phyloP scores from a whole-genome alignment of 257 asterid species.

The Gardenia jasminoides region DNA sequence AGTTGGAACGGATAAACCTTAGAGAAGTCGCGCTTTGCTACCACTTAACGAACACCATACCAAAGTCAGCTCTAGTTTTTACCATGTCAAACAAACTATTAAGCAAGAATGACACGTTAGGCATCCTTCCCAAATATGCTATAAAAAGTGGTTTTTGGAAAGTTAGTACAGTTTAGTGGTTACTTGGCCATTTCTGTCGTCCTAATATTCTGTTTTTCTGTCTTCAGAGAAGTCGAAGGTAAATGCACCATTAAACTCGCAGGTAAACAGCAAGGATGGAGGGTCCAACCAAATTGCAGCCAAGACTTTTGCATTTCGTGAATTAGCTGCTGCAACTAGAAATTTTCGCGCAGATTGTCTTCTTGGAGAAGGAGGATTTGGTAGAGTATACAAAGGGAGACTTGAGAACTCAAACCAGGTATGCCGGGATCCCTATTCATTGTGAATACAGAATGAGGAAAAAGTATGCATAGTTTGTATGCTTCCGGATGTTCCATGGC shows the following conservation, averaged over 20 bases:
- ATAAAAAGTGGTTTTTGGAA: background rate
- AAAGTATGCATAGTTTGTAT: background rate
- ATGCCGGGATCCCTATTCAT: background rate
- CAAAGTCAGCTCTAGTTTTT: background rate
- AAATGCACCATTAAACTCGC: conserved; percentile 17
- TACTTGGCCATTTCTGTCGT: background rate
- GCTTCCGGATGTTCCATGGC: background rate
- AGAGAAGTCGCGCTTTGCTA: no score
- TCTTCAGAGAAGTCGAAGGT: conserved; percentile 43
- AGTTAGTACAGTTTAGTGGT: background rate
- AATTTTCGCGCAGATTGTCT: conserved; percentile 68
- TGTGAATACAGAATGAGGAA: background rate
- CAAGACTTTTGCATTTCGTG: conserved; percentile 74
- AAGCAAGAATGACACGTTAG: background rate
- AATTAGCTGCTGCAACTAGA: conserved; percentile 77
- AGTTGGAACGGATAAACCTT: background rate
- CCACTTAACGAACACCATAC: background rate
- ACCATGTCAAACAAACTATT: no score
- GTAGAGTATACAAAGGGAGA: conserved; percentile 86
- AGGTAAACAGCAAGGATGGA: conserved; percentile 47
- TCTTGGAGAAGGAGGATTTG: conserved; percentile 95
- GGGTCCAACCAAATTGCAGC: conserved; percentile 65
- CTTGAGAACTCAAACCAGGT: conserved; percentile 70
- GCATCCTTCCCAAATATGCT: background rate
- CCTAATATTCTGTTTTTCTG: conserved; percentile 11